Evolutionary conservation across 163 green algal genomes (phyloP).

Genomic region (Volvox carteri): DNA sequence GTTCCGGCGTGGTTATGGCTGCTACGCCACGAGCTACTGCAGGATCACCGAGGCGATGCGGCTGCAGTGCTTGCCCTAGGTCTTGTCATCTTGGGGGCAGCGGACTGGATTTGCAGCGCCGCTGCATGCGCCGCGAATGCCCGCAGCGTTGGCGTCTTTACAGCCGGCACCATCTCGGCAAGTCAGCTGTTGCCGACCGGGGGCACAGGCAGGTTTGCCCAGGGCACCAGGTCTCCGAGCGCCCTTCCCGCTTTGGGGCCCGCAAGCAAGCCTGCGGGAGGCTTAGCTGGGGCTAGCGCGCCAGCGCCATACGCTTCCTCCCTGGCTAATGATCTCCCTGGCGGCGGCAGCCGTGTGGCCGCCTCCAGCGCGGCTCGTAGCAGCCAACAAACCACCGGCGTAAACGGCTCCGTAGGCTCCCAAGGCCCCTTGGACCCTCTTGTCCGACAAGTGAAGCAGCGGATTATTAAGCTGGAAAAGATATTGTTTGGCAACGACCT

Average conservation of each 20-base stretch:
- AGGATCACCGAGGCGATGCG: constrained; percentile 12
- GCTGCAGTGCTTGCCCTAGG: background rate
- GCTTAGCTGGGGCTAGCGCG: background rate
- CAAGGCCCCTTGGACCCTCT: background rate
- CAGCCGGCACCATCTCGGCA: background rate
- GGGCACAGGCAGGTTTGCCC: background rate
- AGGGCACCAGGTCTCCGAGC: no score
- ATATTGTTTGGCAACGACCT: constrained; percentile 51
- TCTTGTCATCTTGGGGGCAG: background rate
- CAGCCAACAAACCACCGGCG: background rate
- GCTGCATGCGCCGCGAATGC: background rate
- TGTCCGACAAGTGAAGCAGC: constrained; percentile 39
- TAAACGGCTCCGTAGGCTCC: background rate
- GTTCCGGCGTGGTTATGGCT: constrained; percentile 45
- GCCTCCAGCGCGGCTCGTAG: background rate
- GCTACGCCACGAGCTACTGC: background rate
- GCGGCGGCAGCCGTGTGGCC: no score
- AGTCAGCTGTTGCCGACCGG: background rate
- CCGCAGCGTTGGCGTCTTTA: background rate
- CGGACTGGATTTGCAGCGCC: background rate
- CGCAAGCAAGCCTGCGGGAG: background rate
- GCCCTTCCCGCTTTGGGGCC: no score
- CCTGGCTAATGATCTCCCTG: background rate
- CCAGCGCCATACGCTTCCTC: background rate
- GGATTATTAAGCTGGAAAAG: constrained; percentile 45